Base-by-base conservation (phyloP, 2,329 filamentous ascomycete species). In the Nemania sp. region DNA sequence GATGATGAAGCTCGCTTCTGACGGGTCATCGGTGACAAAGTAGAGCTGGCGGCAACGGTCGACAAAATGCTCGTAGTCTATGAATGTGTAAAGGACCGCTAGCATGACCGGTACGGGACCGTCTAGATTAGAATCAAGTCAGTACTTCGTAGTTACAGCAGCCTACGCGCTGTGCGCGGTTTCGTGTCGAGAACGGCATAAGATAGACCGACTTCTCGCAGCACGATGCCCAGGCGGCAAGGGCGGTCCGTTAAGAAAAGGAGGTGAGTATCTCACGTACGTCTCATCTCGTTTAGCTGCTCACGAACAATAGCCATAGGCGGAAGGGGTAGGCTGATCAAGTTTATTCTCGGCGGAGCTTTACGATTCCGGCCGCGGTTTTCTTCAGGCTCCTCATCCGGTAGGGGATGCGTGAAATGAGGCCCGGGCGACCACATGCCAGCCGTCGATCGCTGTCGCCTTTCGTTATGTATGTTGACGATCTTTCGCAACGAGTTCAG, bases 261-360 rank as follows among this genome's bases (percentile, higher is more conserved):
- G 7, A 15, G 15, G 12, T 40, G 24, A 15, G 15, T 19, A 20
- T 39, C 20, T 6, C 20, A 19, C 64, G 51, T 68, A 75, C 77
- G 66, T 64, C 77, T 80, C 42, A 78, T 69, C 39, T 77, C 73
- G 47, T 79, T 77, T 41, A 83, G 66, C 31, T 80, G 65, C 7
- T 68, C 67, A 2, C 81, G 73, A 2, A 83, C 80, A 2, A 78
- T 66, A 5, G 75, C 70, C 68, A 79, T 75, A 0, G 81, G 80
- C 6, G 81, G 81, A 72, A 83, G 75, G 3, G 77, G 74, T n/a
- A 83, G 67, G 48, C 81, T 78, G n/a, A 72, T 69, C 19, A 82
- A 65, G 1, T 75, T 75, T 2, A 75, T 77, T 2, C 70, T 70
- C 0, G 78, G 76, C 5, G 80, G 57, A 0, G 73, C 69, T 48